Evolutionary conservation across 768 basidiomycete species (phyloP).

Genomic region (Clavaria fumosa): DNA sequence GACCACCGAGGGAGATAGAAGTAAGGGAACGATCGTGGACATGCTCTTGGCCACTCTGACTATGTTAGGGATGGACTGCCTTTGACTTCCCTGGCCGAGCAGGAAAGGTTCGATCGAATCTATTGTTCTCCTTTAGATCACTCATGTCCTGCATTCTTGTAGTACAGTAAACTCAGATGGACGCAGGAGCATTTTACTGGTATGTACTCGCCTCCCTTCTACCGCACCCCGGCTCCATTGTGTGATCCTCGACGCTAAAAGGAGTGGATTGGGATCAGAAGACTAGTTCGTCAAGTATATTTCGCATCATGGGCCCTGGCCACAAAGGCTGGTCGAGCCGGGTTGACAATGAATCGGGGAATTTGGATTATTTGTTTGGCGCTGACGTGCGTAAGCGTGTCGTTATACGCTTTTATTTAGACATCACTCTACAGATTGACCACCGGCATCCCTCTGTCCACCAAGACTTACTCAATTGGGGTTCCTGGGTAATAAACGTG

Average conservation of each 20-base stretch:
- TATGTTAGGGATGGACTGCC: conserved; percentile 61
- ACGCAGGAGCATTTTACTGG: conserved; percentile 70
- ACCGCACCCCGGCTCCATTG: not conserved
- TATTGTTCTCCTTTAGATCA: not conserved
- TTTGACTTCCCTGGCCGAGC: conserved; percentile 73
- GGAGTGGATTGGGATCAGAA: conserved; percentile 79
- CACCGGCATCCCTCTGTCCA: conserved; percentile 70
- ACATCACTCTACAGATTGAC: conserved; percentile 44
- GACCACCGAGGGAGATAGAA: conserved; percentile 47
- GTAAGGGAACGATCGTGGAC: too few relatives aligned
- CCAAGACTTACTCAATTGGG: conserved; percentile 64
- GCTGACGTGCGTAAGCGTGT: too few relatives aligned
- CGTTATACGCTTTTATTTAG: not conserved
- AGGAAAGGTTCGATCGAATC: conserved; percentile 34
- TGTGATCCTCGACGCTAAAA: too few relatives aligned
- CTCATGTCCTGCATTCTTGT: conserved; percentile 3
- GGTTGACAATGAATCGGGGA: conserved; percentile 76
- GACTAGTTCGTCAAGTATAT: conserved; percentile 48
- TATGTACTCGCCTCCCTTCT: conserved; percentile 15
- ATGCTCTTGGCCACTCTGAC: not conserved
- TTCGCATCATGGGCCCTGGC: conserved; percentile 47
- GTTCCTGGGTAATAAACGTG: conserved; percentile 53
- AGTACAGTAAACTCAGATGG: conserved; percentile 68
- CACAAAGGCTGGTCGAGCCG: conserved; percentile 69
- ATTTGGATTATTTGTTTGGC: conserved; percentile 76